Evolutionary conservation across 1,284 basidiomycete species (phyloP), one percentile per base, ranked within the genome.

Genomic region (Irpex sp.): DNA sequence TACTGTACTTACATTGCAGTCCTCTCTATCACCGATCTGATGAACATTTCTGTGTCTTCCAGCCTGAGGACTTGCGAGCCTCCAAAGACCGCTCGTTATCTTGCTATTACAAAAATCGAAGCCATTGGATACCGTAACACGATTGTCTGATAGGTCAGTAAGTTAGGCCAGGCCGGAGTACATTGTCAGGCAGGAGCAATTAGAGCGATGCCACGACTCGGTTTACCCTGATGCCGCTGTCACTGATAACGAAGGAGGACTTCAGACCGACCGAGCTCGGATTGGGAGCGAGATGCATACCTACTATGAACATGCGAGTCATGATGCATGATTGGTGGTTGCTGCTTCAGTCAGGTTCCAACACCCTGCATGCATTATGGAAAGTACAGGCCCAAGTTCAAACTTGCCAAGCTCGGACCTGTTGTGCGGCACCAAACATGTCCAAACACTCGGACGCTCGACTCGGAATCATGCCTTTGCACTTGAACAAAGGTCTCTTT

Each of bases 11-110:
- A 55, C 21, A 13, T 11, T 55, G 31, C 53, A 31, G 31, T 55
- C 53, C 53, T 55, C 26, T 55, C 53, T 55, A 55, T 33, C 53
- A 8, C 53, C 53, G 53, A 26, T 55, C 53, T 26, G 53, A 55
- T 9, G 17, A 55, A 35, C 19, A 55, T 7, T 35, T 33, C 13
- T 35, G 19, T 17, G 8, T 9, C 39, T 43, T 43, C 39, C 26
- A 26, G 26, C 26, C 26, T 26, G 15, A 33, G 17, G 49, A 51
- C 17, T 51, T 19, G 19, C 26, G 33, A 15, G 33, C 21, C 11
- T 31, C 53, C 33, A 31, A 11, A 35, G 33, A 35, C 53, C 53
- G 19, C 31, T 55, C 53, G 13, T 15, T 33, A 15, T 35, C 53
- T 55, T 8, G 21, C 11, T 17, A 19, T 51, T 26, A 26, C 49